Conservation (phyloP, 1,139 yeast species). For the Hanseniaspora uvarum region DNA sequence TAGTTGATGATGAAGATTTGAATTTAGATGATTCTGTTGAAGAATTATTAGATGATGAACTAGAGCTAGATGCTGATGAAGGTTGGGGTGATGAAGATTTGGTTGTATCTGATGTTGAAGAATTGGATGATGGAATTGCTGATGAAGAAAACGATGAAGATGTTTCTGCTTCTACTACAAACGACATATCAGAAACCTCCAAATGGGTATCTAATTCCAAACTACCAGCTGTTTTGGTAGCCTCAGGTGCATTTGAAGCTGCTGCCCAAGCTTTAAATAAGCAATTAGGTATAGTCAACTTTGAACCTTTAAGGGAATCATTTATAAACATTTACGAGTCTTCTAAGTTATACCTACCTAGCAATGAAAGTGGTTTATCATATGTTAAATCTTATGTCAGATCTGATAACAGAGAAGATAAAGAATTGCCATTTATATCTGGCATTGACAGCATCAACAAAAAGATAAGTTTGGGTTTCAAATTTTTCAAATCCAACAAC, state of each 20-base stretch:
- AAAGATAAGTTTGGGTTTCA: constrained; percentile 65
- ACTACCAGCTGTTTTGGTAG: constrained; percentile 84
- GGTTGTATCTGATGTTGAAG: constrained; percentile 56
- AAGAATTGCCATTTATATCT: constrained; percentile 57
- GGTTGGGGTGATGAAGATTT: constrained; percentile 55
- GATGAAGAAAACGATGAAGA: constrained; percentile 33
- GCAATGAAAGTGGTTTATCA: constrained; percentile 59
- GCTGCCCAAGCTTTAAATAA: constrained; percentile 87
- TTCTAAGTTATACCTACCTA: constrained; percentile 64
- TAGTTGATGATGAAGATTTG: constrained; percentile 24
- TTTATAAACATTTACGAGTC: constrained; percentile 77
- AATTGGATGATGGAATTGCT: constrained; percentile 27
- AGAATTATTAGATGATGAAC: constrained; percentile 32
- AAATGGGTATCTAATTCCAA: constrained; percentile 84
- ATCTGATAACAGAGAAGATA: constrained; percentile 49
- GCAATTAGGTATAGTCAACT: constrained; percentile 75
- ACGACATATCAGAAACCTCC: constrained; percentile 48
- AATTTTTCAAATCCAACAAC: constrained; percentile 70
- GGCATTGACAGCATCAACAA: constrained; percentile 63
- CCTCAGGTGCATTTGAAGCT: constrained; percentile 92
- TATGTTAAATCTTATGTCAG: constrained; percentile 62
- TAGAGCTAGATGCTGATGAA: constrained; percentile 42
- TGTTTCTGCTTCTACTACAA: constrained; percentile 31
- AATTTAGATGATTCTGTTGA: constrained; percentile 28
- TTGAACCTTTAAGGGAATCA: constrained; percentile 75